Evolutionary conservation across 2,329 filamentous ascomycete genomes (phyloP).

Genomic region (Xylariaceae sp.): DNA sequence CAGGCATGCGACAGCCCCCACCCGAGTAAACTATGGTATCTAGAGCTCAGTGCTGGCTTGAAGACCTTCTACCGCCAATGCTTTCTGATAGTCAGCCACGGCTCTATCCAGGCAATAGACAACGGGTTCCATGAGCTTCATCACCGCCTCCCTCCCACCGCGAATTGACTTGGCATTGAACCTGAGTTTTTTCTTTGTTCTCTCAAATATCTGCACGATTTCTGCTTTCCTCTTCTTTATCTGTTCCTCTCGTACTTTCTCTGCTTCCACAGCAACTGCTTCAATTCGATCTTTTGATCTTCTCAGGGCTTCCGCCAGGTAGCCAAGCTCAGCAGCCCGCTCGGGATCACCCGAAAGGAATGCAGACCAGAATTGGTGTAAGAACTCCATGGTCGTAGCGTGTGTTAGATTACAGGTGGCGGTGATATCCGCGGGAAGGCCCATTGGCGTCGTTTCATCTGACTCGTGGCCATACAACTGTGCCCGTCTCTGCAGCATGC

Average conservation of each 20-base stretch:
- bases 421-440: slow-evolving; percentile 60
- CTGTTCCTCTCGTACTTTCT: slow-evolving; percentile 71
- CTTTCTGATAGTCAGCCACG: slow-evolving; percentile 71
- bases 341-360: slow-evolving; percentile 88
- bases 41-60: slow-evolving; percentile 53
- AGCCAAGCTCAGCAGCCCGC: slow-evolving; percentile 79
- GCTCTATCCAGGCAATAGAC: slow-evolving; percentile 74
- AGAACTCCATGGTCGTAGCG: slow-evolving; percentile 90
- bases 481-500: slow-evolving; percentile 65
- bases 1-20: too few relatives aligned
- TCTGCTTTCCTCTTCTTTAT: slow-evolving; percentile 72
- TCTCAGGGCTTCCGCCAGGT: slow-evolving; percentile 80
- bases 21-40: slow-evolving; percentile 1
- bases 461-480: slow-evolving; percentile 60
- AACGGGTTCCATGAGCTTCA: slow-evolving; percentile 77
- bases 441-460: slow-evolving; percentile 60
- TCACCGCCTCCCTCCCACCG: slow-evolving; percentile 78
- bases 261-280: slow-evolving; percentile 79
- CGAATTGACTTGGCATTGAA: slow-evolving; percentile 71
- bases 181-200: slow-evolving; percentile 74
- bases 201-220: slow-evolving; percentile 71
- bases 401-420: slow-evolving; percentile 73
- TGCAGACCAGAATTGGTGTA: slow-evolving; percentile 96
- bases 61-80: slow-evolving; percentile 68
- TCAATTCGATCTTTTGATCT: slow-evolving; percentile 80